These are phyloP conservation scores for Lactarius pseudohatsudake DNA, from an alignment of 768 basidiomycete genomes.

Conservation along the genomic window DNA sequence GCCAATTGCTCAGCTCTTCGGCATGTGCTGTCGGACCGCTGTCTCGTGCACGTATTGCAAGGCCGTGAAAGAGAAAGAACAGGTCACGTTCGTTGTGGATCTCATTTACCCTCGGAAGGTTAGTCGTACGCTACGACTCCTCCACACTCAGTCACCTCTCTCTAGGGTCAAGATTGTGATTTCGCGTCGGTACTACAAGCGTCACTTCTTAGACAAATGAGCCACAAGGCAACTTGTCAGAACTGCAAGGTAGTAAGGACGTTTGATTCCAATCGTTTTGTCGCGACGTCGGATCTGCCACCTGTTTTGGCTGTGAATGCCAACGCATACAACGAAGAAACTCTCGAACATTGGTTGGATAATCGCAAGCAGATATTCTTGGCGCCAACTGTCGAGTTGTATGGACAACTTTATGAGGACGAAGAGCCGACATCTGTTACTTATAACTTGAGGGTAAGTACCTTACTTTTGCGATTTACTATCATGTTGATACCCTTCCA, in stretches of 20 bases:
- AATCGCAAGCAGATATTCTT: conserved; percentile 57
- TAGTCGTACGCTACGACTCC: conserved; percentile 21
- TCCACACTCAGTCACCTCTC: conserved; percentile 32
- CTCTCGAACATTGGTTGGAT: conserved; percentile 75
- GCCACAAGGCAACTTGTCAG: conserved; percentile 85
- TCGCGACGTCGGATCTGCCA: conserved; percentile 66
- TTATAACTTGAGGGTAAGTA: conserved; percentile 74
- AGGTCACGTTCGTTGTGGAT: conserved; percentile 81
- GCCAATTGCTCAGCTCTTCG: conserved; percentile 83
- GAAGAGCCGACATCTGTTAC: conserved; percentile 55
- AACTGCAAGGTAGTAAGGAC: conserved; percentile 75
- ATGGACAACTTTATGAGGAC: conserved; percentile 57
- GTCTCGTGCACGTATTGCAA: conserved; percentile 78
- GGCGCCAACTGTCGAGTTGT: conserved; percentile 52
- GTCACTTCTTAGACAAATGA: conserved; percentile 78
- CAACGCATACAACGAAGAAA: conserved; percentile 74
- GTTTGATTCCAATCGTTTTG: conserved; percentile 68
- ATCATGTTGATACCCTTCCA: conserved; percentile 34
- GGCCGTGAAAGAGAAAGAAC: conserved; percentile 67
- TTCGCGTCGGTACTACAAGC: conserved; percentile 69
- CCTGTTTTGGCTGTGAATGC: conserved; percentile 87
- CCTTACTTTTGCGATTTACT: conserved; percentile 1
- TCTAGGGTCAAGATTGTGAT: conserved; percentile 40
- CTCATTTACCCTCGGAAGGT: conserved; percentile 86
- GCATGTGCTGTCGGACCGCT: conserved; percentile 73